Evolutionary conservation across 2,329 filamentous ascomycete genomes (phyloP).

Genomic region (Penicillium griseofulvum): DNA sequence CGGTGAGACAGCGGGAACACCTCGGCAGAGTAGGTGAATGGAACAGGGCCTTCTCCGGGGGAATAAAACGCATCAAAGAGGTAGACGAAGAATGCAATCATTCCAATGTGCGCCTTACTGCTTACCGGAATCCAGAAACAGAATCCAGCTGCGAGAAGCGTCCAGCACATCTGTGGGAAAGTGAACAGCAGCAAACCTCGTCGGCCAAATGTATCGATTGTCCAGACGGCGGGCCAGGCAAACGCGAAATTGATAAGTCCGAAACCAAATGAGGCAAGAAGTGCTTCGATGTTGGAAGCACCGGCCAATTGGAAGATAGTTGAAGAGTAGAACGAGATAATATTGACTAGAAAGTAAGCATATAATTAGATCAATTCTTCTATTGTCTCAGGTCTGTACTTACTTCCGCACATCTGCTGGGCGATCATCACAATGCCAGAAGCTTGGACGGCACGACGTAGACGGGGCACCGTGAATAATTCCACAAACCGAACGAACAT

Average conservation of each 20-base stretch:
- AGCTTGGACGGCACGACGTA: slow-evolving; percentile 26
- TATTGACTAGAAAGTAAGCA: slow-evolving; percentile 24
- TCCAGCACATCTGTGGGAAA: slow-evolving; percentile 28
- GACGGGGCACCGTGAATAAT: slow-evolving; percentile 21
- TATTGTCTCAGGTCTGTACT: slow-evolving; percentile 5
- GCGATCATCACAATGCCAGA: slow-evolving; percentile 31
- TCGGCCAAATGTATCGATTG: slow-evolving; percentile 29
- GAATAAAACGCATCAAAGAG: slow-evolving; percentile 73
- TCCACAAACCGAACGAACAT: slow-evolving; percentile 19
- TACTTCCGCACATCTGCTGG: slow-evolving; percentile 32
- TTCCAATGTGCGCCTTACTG: slow-evolving; percentile 12
- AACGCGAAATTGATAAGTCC: slow-evolving; percentile 32
- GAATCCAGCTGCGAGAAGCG: slow-evolving; percentile 22
- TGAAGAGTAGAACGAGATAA: slow-evolving; percentile 32
- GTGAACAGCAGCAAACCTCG: slow-evolving; percentile 28
- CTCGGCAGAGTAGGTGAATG: slow-evolving; percentile 23
- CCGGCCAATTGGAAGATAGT: slow-evolving; percentile 19
- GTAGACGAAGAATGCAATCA: slow-evolving; percentile 39
- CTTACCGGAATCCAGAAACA: slow-evolving; percentile 23
- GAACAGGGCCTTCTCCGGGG: slow-evolving; percentile 37
- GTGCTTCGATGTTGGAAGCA: slow-evolving; percentile 17
- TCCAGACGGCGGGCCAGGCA: slow-evolving; percentile 28
- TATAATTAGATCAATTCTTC: neutral
- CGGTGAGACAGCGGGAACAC: slow-evolving; percentile 50
- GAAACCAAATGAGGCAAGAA: slow-evolving; percentile 27